A percentile compares a stretch with the other conserved stretches of the same genome.
Conservation (phyloP, 768 basidiomycete species). For the Lentinus tigrinus region DNA sequence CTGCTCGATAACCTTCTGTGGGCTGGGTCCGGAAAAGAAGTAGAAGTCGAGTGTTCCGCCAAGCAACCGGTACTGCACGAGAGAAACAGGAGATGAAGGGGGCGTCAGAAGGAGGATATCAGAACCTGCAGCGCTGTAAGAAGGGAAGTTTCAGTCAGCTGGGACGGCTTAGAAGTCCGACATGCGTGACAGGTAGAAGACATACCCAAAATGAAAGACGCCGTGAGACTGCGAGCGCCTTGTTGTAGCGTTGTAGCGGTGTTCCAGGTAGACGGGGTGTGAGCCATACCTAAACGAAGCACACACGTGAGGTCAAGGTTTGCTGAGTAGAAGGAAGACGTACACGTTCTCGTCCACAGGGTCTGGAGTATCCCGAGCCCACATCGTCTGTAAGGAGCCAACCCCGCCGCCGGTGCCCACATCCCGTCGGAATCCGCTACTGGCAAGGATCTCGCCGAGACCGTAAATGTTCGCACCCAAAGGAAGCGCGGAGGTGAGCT, state of each 20-base stretch:
- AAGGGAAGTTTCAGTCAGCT: slow-evolving; percentile 1
- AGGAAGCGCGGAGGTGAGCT: slow-evolving; percentile 69
- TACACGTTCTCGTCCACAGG: slow-evolving; percentile 69
- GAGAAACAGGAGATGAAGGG: slow-evolving; percentile 48
- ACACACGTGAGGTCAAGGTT: neutral
- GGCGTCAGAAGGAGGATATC: slow-evolving; percentile 71
- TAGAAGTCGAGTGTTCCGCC: slow-evolving; percentile 80
- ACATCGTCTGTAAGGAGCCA: slow-evolving; percentile 66
- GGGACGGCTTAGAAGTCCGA: neutral
- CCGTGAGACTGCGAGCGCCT: slow-evolving; percentile 65
- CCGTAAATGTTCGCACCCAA: slow-evolving; percentile 73
- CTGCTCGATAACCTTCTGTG: slow-evolving; percentile 64
- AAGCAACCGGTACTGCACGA: slow-evolving; percentile 71
- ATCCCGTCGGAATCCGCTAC: slow-evolving; percentile 66
- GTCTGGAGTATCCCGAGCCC: slow-evolving; percentile 62
- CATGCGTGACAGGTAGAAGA: neutral
- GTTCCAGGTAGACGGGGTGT: slow-evolving; percentile 72
- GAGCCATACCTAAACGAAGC: slow-evolving; percentile 51
- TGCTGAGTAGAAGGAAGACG: slow-evolving; percentile 22
- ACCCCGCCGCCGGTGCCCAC: slow-evolving; percentile 46
- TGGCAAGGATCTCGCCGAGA: slow-evolving; percentile 69
- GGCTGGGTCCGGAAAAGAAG: slow-evolving; percentile 58
- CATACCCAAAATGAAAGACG: slow-evolving; percentile 68
- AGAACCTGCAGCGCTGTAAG: slow-evolving; percentile 57
- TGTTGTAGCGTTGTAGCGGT: slow-evolving; percentile 56